phyloP scores from a whole-genome alignment of 345 rosid genomes.

The Heritiera fomes region DNA sequence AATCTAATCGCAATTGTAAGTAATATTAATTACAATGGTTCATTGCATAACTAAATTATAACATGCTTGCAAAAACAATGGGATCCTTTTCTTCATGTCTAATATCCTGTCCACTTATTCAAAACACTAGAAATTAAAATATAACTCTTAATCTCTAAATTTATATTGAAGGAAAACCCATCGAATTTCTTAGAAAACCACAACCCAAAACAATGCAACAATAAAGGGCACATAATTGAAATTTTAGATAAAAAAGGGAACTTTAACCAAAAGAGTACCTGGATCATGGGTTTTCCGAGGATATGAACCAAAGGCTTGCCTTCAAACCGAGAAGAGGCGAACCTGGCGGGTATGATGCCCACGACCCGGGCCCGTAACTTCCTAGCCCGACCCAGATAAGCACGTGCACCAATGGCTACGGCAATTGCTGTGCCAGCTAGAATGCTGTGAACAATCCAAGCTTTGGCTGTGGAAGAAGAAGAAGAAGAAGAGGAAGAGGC shows the following conservation, averaged over 20 bases:
- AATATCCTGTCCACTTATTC: not conserved
- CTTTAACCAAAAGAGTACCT: conserved; percentile 45
- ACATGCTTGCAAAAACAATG: not conserved
- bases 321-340: conserved; percentile 82
- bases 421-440: conserved; percentile 75
- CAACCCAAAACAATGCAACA: conserved; percentile 10
- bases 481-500: conserved; percentile 46
- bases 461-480: conserved; percentile 44
- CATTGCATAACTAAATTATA: not conserved
- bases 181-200: not conserved
- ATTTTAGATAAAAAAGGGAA: not conserved
- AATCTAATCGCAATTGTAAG: not conserved
- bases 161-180: not conserved
- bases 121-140: not conserved
- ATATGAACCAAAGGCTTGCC: conserved; percentile 89
- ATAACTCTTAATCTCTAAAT: not conserved
- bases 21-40: not conserved
- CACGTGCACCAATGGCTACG: conserved; percentile 57
- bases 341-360: conserved; percentile 96
- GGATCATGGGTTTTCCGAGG: conserved; percentile 98
- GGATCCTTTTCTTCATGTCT: not conserved
- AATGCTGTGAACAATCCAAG: conserved; percentile 72
- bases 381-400: conserved; percentile 56
- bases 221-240: not conserved
- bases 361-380: conserved; percentile 79